Base-by-base conservation (phyloP, 192 early-diverging fungal genomes). In the Coemansia javaensis region DNA sequence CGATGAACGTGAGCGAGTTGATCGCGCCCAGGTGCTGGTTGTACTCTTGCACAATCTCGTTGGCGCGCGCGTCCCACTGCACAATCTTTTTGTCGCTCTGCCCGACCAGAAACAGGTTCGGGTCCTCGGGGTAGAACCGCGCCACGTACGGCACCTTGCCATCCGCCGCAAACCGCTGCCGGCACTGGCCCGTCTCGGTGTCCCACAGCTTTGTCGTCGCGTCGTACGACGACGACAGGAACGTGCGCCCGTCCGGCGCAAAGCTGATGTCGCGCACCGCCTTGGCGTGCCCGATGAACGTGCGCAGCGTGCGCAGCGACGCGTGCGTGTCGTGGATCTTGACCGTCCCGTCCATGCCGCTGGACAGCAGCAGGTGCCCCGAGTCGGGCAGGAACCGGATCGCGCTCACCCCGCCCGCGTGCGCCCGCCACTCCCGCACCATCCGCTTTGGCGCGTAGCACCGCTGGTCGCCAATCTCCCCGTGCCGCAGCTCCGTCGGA, bases 261-360 rank as follows among this genome's bases (percentile, higher is more conserved):
- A 99, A 99, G 14, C 78, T 81, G 23, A 97, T 85, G 58, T 95
- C 97, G 11, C 90, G 82, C 13, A 99, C 91, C 1, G 80, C 93
- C 64, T 97, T 95, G 44, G 79, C 82, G 63, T 99, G 97, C 5
- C 97, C 97, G 37, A 87, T 73, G 59, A 80, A 93, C 1, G 93
- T 91, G 34, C 97, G 82, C 51, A 92, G 74, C 35, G 82, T 81
- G 34, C 78, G 66, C n/a, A 91, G 83, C 50, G 95, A 88, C 43
- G 90, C 78, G 61, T 98, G 94, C 12, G 92, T 86, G 75, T 99
- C 97, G 85, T 91, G 97, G 3, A 99, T 57, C 83, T 99, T 99
- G 56, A 97, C 84, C 69, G 88, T 88, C 30, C 83, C 77, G 63
- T 99, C 97, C 93, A 99, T 93, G 43, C 90, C 86, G 21, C 81